These are phyloP conservation scores for Hymenoscyphus albidus DNA, from an alignment of 2,329 filamentous ascomycete species.

Conservation along the genomic window DNA sequence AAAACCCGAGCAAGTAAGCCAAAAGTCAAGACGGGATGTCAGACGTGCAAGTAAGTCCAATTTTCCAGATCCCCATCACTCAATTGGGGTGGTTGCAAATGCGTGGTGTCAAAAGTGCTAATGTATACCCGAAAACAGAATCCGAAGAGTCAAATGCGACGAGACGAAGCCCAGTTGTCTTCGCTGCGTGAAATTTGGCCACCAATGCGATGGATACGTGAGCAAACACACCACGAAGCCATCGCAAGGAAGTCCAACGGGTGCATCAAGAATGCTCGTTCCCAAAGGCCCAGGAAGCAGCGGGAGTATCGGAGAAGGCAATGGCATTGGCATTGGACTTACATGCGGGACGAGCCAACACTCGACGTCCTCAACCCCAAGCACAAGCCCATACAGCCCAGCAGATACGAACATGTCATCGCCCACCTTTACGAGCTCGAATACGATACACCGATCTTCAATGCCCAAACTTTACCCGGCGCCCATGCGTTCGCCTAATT, in stretches of 20 bases:
- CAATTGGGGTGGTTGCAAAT: neutral
- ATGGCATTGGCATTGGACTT: neutral
- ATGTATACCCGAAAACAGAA: slow-evolving; percentile 23
- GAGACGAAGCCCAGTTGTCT: slow-evolving; percentile 33
- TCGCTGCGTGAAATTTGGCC: slow-evolving; percentile 31
- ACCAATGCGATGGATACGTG: slow-evolving; percentile 34
- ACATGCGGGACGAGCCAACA: neutral
- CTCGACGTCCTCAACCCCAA: neutral
- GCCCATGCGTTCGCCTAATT: slow-evolving; percentile 3
- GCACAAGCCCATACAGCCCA: slow-evolving; percentile 1
- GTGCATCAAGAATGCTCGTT: slow-evolving; percentile 9
- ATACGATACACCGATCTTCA: neutral
- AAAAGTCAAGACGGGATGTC: slow-evolving; percentile 34
- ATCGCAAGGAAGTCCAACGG: neutral
- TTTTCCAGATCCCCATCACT: neutral
- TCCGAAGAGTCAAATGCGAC: slow-evolving; percentile 35
- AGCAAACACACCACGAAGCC: slow-evolving; percentile 17
- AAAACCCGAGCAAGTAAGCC: slow-evolving; percentile 31
- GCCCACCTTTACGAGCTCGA: neutral
- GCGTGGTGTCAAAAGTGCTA: neutral
- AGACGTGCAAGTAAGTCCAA: slow-evolving; percentile 34
- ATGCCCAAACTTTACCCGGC: slow-evolving; percentile 11
- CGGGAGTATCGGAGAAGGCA: neutral
- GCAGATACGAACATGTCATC: neutral
- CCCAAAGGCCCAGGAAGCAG: neutral